Conservation (phyloP, 169 alveolate genomes). For the Cyclospora cayetanensis region DNA sequence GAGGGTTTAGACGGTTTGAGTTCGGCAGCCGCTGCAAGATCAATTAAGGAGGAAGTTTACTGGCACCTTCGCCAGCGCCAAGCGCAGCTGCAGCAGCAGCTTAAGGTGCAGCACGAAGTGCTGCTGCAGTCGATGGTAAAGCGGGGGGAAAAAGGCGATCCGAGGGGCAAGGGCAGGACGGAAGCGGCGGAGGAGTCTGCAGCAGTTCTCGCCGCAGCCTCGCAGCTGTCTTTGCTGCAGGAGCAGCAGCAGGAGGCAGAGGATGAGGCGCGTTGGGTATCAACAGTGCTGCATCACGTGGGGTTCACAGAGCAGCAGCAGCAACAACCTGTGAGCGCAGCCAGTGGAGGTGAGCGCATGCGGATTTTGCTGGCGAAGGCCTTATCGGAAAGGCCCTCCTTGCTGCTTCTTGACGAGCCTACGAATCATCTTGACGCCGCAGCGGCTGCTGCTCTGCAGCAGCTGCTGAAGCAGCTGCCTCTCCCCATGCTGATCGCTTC, state of each 20-base stretch:
- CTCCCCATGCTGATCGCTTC: slow-evolving; percentile 73
- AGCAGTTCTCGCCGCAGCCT: slow-evolving; percentile 27
- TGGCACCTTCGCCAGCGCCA: slow-evolving; percentile 26
- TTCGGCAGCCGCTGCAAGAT: slow-evolving; percentile 15
- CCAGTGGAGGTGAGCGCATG: slow-evolving; percentile 70
- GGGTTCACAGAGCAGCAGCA: slow-evolving; percentile 28
- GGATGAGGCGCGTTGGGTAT: slow-evolving; percentile 1
- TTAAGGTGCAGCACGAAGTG: background rate
- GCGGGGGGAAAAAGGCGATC: background rate
- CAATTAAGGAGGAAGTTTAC: slow-evolving; percentile 18
- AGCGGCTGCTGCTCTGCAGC: slow-evolving; percentile 62
- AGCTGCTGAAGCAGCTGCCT: slow-evolving; percentile 62
- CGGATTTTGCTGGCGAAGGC: slow-evolving; percentile 82
- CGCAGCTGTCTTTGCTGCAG: slow-evolving; percentile 52
- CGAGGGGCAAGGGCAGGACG: slow-evolving; percentile 26
- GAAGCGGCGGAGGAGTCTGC: background rate
- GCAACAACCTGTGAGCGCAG: slow-evolving; percentile 34
- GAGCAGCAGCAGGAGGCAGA: slow-evolving; percentile 48
- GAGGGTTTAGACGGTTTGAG: slow-evolving; percentile 42
- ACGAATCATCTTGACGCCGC: slow-evolving; percentile 94
- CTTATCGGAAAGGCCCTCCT: slow-evolving; percentile 87
- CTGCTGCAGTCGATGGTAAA: background rate
- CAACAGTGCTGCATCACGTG: background rate
- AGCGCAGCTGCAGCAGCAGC: slow-evolving; percentile 62
- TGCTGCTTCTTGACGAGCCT: slow-evolving; percentile 93